Base-by-base conservation (phyloP, 1,284 basidiomycete species). In the Pisolithus thermaeus region DNA sequence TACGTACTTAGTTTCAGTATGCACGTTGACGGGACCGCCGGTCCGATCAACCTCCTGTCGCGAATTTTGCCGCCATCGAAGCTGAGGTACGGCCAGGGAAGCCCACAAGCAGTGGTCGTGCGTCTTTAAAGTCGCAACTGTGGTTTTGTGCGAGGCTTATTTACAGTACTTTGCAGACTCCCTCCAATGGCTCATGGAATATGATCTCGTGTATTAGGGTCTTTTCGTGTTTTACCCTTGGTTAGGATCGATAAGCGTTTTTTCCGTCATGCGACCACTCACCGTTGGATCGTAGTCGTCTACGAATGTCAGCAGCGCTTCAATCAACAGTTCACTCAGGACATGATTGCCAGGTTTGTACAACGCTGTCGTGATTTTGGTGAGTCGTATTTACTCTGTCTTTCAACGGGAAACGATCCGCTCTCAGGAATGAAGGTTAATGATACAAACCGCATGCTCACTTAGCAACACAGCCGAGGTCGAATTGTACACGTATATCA, bases 1-100 rank as follows among this genome's bases (percentile, higher is more conserved):
- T 90, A 88, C 57, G 77, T 90, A 27, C 73, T 76, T 47, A 73
- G 81, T 60, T 87, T 87, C 54, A 83, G 83, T 5, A 75, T 88
- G 71, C 58, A 70, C 1, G 77, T 87, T n/a, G 67, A 75, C 36
- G 69, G 73, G 6, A 62, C 73, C 7, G 64, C 66, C 3, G 72
- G 73, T 7, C 77, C 83, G 0, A 66, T 85, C 25, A 70, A 62
- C 30, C 70, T 86, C 25, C 63, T 74, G 16, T 86, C 86, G 0
- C 77, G 87, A 7, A 68, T 88, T 5, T 62, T 90, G 7, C 67
- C 70, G 4, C 73, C 85, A 0, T 86, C 87, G 0, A 78, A 66
- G 16, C 67, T 90, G 36, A 75, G 75, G 51, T 90, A 89, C 55
- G 83, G 83, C 5, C 52, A 56, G 14, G 70, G 70, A 8, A 77